Evolutionary conservation across 257 asterid species (phyloP), one percentile per base, ranked within the genome.

Genomic region (Nyctanthes arbortristis): DNA sequence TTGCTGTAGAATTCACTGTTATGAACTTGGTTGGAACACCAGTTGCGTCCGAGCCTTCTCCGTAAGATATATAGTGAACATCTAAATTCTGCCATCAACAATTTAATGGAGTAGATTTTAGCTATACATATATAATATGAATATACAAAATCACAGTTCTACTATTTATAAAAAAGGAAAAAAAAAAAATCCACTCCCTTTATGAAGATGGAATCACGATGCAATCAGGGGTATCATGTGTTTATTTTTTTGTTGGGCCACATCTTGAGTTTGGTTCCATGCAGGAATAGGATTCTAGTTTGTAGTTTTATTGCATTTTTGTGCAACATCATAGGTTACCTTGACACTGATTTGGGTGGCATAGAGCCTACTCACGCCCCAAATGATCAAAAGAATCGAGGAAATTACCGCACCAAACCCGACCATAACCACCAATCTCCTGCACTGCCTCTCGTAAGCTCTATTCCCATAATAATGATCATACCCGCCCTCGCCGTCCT

Each of bases 11-110:
- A 35, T 89, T 89, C 9, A 86, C 69, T 5, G 88, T 73, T 0
- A 92, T 57, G 49, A 88, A 45, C 85, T 75, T 79, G 2, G 89
- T 87, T 9, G 96, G 96, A 65, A 92, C 96, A 24, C 96, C 95
- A 0, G 91, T 86, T 18, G 24, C 49, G 63, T 92, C 96, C 6
- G 85, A 77, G 3, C 96, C 96, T 78, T 75, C 79, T 45, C 89
- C 92, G 1, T 63, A 62, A 31, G 77, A 68, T 25, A 92, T 56
- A 31, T 66, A 75, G 58, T 78, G 47, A 10, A 92, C 76, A 56
- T 39, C 80, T 66, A 86, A 80, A 34, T 85, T 71, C 90, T 85
- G 70, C 0, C 61, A 28, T 14, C 28, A 22, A 8, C 12, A 24
- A 6, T 22, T 18, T 2, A 0, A 52, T 7, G 58, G 7, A 40